phyloP scores from a whole-genome alignment of 805 yeast genomes.

The Lipomyces orientalis region DNA sequence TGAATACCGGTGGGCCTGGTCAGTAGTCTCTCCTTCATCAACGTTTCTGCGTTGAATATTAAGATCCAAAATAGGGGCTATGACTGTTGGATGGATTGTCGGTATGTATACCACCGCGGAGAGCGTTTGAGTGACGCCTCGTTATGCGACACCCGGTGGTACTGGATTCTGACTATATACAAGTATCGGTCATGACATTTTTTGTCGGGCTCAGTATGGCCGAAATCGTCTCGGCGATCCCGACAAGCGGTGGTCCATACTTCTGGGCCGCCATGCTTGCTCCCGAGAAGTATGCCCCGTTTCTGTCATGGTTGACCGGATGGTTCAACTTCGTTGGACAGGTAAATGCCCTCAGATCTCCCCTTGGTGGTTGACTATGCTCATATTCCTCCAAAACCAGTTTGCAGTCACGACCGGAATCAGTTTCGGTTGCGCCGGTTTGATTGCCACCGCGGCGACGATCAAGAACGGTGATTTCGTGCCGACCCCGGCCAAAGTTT shows the following conservation, averaged over 20 bases:
- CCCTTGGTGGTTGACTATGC: slow-evolving; percentile 7
- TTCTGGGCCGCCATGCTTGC: slow-evolving; percentile 39
- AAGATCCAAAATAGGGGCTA: background rate
- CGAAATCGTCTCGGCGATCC: slow-evolving; percentile 36
- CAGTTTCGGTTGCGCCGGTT: slow-evolving; percentile 33
- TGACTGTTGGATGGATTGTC: background rate
- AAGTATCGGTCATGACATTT: slow-evolving; percentile 3
- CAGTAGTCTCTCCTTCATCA: background rate
- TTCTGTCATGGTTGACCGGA: slow-evolving; percentile 41
- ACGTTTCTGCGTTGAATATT: background rate
- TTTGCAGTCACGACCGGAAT: slow-evolving; percentile 38
- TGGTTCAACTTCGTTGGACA: slow-evolving; percentile 40
- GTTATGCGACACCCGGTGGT: background rate
- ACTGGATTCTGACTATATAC: background rate
- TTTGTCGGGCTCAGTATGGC: slow-evolving; percentile 19
- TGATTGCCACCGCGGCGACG: slow-evolving; percentile 32
- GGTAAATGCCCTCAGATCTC: background rate
- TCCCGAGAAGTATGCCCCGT: slow-evolving; percentile 38
- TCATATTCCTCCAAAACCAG: slow-evolving; percentile 11
- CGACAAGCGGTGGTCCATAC: slow-evolving; percentile 39
- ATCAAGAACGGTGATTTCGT: slow-evolving; percentile 25
- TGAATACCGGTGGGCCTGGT: background rate
- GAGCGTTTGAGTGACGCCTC: background rate
- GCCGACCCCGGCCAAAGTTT: background rate
- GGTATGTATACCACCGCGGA: background rate